These are phyloP conservation scores for Schwanniomyces polymorphus DNA, from an alignment of 805 yeast genomes.

Conservation along the genomic window DNA sequence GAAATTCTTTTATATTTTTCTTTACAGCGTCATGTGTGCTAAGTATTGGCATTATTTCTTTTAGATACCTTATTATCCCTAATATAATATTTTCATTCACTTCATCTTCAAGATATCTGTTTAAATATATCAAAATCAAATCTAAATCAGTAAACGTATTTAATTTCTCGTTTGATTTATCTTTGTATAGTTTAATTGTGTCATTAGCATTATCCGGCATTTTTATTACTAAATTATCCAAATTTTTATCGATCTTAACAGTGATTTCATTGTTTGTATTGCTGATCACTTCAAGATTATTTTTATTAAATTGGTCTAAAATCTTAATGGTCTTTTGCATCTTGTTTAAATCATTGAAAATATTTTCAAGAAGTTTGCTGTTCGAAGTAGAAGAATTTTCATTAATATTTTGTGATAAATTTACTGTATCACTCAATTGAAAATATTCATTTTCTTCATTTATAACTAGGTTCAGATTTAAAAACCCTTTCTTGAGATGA, in stretches of 20 bases:
- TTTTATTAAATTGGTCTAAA: constrained; percentile 31
- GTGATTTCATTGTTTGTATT: constrained; percentile 27
- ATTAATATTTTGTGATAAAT: constrained; percentile 22
- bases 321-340: constrained; percentile 31
- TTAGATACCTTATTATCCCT: constrained; percentile 34
- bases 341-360: constrained; percentile 30
- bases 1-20: constrained; percentile 10
- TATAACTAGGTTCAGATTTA: constrained; percentile 19
- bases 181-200: constrained; percentile 14
- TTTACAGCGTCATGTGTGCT: constrained; percentile 19
- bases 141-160: constrained; percentile 9
- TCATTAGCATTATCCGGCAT: constrained; percentile 15
- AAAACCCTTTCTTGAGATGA: constrained; percentile 15
- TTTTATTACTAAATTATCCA: constrained; percentile 15
- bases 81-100: constrained; percentile 17
- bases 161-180: constrained; percentile 1
- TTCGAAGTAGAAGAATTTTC: constrained; percentile 10
- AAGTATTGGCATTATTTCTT: constrained; percentile 30
- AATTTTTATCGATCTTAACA: constrained; percentile 26
- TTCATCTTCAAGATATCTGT: constrained; percentile 10
- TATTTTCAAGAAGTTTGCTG: constrained; percentile 17
- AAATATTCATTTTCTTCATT: constrained; percentile 21
- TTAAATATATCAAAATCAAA: constrained; percentile 12
- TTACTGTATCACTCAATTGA: constrained; percentile 27
- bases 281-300: constrained; percentile 23